Evolutionary conservation across 345 rosid genomes (phyloP), one percentile per base, ranked within the genome.

Genomic region (Xanthoceras sorbifolium): DNA sequence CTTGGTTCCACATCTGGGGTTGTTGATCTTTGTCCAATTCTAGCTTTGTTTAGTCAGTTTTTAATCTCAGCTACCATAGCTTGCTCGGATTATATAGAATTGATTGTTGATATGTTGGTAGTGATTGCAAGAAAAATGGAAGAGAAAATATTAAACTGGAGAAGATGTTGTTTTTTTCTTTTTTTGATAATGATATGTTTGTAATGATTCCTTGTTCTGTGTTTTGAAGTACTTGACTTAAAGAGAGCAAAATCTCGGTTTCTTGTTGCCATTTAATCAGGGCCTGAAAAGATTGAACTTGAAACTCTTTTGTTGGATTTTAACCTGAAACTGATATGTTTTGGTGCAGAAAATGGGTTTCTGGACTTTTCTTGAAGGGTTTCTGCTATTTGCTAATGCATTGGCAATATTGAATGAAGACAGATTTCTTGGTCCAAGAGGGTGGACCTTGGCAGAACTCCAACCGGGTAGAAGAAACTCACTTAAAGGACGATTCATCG

Each of bases 341-440:
- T 25, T 67, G 9, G 31, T 60, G 81, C 77, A 68, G 83, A 72
- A 75, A 38, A 82, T 88, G 87, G 89, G 91, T 5, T 82, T 88
- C 17, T 82, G 89, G 91, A 79, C 81, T 25, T 79, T 84, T 7
- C 64, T 86, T 57, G 89, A 84, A 80, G 86, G 83, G 6, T 70
- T 84, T 23, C 82, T 84, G 69, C 83, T 88, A 2, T 79, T 88
- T 65, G 85, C 86, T 59, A 88, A 85, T 78, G 87, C 85, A 1
- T 36, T 88, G 32, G 91, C 91, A 7, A 82, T 88, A 75, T 78
- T 84, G 74, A 88, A 88, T 60, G 89, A 88, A 64, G 89, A 85
- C 63, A 71, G 87, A 67, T 82, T 82, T 65, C 87, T 85, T 29
- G 84, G 72, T 64, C 91, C 83, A 46, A 84, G 89, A 73, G 79